Base-by-base conservation (phyloP, 805 yeast species). In the Komagataella ulmi region DNA sequence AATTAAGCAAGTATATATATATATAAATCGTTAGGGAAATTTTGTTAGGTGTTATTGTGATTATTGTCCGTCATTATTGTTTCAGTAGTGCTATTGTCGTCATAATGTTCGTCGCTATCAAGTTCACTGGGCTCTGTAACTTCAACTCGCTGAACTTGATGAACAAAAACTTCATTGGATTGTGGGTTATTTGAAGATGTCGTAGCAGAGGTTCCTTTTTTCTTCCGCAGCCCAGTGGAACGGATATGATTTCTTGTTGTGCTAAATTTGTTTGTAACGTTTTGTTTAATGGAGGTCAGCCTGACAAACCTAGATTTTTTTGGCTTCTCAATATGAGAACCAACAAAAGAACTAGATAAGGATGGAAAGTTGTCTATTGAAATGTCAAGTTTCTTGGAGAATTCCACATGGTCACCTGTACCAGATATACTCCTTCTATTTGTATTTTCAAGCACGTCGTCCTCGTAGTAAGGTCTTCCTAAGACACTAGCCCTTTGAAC, bases 391-490 rank as follows among this genome's bases (percentile, higher is more conserved):
- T 30, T 30, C n/a, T 30, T 30, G 14, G 40, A 30, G 40, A 30
- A 30, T 30, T 30, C 40, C 40, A 30, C 40, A 30, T 30, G 40
- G 40, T 30, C 40, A 10, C 40, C 40, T 30, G 40, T 30, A 30
- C 40, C 54, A 40, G 45, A 50, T 18, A 48, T 46, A 7, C 51
- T 53, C 5, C 48, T 51, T 3, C 56, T 43, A 14, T 55, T 55
- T 45, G 40, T 30, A 30, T 4, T 30, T 8, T 30, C 40, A 30
- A 30, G 40, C 0, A 45, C 14, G 14, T 82, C 88, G 52, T 84
- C 90, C 55, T 83, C 91, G 60, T 79, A 83, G 47, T 85, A 77
- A 17, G 81, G 80, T 54, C 95, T 69, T 1, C 96, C 96, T 45
- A 88, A 62, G 4, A 86, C 76, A 6, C 91, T 87, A 54, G 80